Conservation (phyloP, 139 green algal species). For the Closterium sp. region DNA sequence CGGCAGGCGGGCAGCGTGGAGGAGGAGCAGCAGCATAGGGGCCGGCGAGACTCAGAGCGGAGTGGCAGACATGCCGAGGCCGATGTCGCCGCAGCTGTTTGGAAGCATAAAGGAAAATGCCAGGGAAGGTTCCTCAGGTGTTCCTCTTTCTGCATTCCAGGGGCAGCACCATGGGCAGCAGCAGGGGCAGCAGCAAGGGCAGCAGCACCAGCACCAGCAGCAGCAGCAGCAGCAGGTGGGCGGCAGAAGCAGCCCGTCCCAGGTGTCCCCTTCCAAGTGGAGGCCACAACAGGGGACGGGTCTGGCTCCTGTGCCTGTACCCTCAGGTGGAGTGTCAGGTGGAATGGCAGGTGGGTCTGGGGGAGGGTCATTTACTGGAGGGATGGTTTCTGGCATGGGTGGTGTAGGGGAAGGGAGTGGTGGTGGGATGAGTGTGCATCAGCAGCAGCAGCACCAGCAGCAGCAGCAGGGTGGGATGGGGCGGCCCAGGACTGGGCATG, state of each 20-base stretch:
- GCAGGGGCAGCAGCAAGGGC: neutral
- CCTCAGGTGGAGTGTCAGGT: neutral
- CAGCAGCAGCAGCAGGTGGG: neutral
- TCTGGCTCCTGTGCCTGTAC: too few species aligned
- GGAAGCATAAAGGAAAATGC: neutral
- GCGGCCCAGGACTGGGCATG: neutral
- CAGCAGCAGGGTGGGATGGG: neutral
- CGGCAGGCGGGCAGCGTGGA: neutral
- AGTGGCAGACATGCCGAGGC: neutral
- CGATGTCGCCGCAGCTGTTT: neutral
- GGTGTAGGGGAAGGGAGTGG: neutral
- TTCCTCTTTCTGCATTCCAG: neutral
- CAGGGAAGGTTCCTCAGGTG: neutral
- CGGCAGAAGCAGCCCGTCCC: neutral
- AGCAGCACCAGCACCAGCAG: neutral
- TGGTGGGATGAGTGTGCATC: neutral
- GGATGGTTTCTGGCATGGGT: neutral
- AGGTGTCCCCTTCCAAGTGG: neutral
- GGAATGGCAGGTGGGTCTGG: neutral
- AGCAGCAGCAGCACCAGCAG: neutral
- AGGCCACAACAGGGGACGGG: neutral
- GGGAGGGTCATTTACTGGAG: neutral
- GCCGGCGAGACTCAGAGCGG: neutral
- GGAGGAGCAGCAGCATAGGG: neutral
- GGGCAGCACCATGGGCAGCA: neutral